Conservation (phyloP, 495 filamentous ascomycete genomes). For the Penicillium cinerascens region DNA sequence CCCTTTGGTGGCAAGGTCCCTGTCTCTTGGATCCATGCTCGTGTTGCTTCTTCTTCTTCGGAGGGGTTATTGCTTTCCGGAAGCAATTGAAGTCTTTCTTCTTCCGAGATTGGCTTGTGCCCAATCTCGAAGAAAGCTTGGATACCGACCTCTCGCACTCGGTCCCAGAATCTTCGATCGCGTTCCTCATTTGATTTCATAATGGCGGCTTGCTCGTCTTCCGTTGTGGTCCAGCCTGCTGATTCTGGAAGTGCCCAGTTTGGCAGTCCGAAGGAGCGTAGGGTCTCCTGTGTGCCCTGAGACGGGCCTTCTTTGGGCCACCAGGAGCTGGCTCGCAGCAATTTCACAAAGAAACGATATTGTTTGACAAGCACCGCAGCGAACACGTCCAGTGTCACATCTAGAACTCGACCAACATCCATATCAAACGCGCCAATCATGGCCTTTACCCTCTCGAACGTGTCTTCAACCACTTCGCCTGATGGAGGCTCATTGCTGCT, state of each 20-base stretch:
- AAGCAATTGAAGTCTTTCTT: slow-evolving; percentile 44
- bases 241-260: slow-evolving; percentile 76
- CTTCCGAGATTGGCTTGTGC: slow-evolving; percentile 52
- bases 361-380: slow-evolving; percentile 80
- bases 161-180: slow-evolving; percentile 77
- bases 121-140: slow-evolving; percentile 85
- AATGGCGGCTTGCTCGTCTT: slow-evolving; percentile 60
- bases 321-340: slow-evolving; percentile 89
- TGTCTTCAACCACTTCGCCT: slow-evolving; percentile 62
- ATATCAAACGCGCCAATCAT: slow-evolving; percentile 90
- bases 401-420: slow-evolving; percentile 89
- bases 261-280: slow-evolving; percentile 58
- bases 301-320: slow-evolving; percentile 69
- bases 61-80: slow-evolving; percentile 37
- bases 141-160: slow-evolving; percentile 70
- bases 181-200: slow-evolving; percentile 52
- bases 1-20: slow-evolving; percentile 78
- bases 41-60: slow-evolving; percentile 50
- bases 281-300: slow-evolving; percentile 25
- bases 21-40: slow-evolving; percentile 72
- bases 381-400: slow-evolving; percentile 87
- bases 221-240: slow-evolving; percentile 49
- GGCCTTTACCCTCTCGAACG: slow-evolving; percentile 79
- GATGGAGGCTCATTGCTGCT: slow-evolving; percentile 59
- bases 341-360: slow-evolving; percentile 87